phyloP scores from a whole-genome alignment of 352 stramenopile species.

The Elongisporangium senticosum region DNA sequence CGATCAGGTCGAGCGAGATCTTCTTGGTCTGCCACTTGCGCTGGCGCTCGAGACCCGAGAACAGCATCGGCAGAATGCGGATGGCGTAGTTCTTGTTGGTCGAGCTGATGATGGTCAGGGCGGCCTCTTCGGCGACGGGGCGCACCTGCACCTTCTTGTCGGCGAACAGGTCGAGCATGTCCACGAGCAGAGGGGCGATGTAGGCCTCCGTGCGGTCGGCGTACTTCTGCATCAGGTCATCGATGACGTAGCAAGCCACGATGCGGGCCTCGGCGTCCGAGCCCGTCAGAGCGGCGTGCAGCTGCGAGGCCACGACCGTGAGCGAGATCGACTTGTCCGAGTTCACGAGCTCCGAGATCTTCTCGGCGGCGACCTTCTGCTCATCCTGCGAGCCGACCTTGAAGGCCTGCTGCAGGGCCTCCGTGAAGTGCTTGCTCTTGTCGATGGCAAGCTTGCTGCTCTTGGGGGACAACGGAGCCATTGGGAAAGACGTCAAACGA shows the following conservation, averaged over 20 bases:
- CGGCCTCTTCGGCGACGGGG: conserved; percentile 59
- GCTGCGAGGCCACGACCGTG: conserved; percentile 55
- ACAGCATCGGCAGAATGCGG: conserved; percentile 88
- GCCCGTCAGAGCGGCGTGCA: conserved; percentile 54
- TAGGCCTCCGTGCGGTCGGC: conserved; percentile 75
- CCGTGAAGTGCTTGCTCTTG: conserved; percentile 89
- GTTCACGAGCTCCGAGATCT: conserved; percentile 76
- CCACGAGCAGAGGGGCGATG: conserved; percentile 53
- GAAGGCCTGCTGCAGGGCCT: conserved; percentile 76
- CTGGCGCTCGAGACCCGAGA: conserved; percentile 78
- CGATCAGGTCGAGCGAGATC: conserved; percentile 92
- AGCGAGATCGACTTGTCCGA: conserved; percentile 72
- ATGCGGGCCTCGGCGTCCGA: conserved; percentile 61
- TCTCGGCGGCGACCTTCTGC: conserved; percentile 80
- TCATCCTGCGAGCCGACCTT: conserved; percentile 52
- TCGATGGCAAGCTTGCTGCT: conserved; percentile 84
- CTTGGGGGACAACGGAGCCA: conserved; percentile 44
- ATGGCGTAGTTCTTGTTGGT: conserved; percentile 87
- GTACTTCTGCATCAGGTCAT: conserved; percentile 86
- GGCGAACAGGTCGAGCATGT: conserved; percentile 74
- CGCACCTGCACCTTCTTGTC: conserved; percentile 83
- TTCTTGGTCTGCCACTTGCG: conserved; percentile 98
- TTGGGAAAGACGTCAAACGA: conserved; percentile 3
- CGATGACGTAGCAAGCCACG: conserved; percentile 67
- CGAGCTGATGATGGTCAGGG: conserved; percentile 75